Evolutionary conservation across 139 green algal genomes (phyloP), one percentile per base, ranked within the genome.

Genomic region (Micromonas commoda): DNA sequence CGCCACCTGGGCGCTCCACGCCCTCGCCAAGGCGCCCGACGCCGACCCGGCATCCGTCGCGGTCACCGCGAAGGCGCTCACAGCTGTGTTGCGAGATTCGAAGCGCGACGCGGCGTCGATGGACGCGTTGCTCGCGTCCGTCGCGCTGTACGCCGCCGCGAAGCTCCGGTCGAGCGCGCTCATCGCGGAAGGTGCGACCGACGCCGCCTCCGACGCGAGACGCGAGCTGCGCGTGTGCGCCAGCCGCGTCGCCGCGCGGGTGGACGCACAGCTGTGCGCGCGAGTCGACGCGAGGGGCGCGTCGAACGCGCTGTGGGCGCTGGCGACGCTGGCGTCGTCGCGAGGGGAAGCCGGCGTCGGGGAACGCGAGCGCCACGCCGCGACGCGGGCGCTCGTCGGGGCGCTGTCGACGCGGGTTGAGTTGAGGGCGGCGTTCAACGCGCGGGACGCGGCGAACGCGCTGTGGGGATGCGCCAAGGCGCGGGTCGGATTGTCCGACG

Each of bases 401-500:
- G 63, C 63, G 28, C 28, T 34, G 21, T 23, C 34, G 28, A 31
- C 28, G 38, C 20, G 19, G 52, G 21, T 61, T 35, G 6, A 2
- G 2, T 61, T 21, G 37, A 35, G 61, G 19, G 68, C 37, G 68
- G 16, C 45, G 45, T 57, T 16, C 45, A 63, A 28, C 37, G 38
- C 23, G 37, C 68, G 61, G 61, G 68, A 75, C 33, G 68, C 37
- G 37, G 68, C 68, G 37, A 75, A 75, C 37, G 68, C 68, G 68
- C 29, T 75, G 35, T 75, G 68, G 68, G 68, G 34, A 1, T 16
- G 21, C 2, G 68, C 68, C 3, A 75, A 75, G 38, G 13, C 61
- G 37, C 16, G 68, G 28, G 21, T 70, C 28, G 34, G 20, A 31
- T 32, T 26, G 63, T 28, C 21, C 28, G 28, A 9, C n/a, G 5